phyloP scores from a whole-genome alignment of 1,284 basidiomycete genomes.

The Cutaneotrichosporon mucoides region DNA sequence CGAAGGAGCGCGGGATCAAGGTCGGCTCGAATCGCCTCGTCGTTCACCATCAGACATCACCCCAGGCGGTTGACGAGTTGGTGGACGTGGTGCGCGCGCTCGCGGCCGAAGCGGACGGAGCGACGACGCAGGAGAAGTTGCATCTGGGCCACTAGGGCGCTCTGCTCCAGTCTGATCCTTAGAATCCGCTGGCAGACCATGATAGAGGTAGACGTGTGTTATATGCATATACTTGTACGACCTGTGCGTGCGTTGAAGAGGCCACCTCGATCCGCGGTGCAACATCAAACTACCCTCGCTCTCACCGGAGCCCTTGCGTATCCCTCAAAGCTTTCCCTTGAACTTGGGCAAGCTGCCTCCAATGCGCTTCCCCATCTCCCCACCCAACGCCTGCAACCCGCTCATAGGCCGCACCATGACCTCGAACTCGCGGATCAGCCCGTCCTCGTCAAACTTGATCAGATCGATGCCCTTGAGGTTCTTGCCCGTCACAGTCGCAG shows the following conservation, averaged over 20 bases:
- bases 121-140: not conserved
- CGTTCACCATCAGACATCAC: conserved; percentile 79
- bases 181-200: too few relatives aligned
- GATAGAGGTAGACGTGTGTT: too few relatives aligned
- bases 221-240: too few relatives aligned
- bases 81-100: conserved; percentile 15
- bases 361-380: conserved; percentile 12
- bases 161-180: too few relatives aligned
- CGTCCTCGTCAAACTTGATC: conserved; percentile 14
- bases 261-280: too few relatives aligned
- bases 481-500: conserved; percentile 11
- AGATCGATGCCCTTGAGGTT: conserved; percentile 21
- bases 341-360: conserved; percentile 10
- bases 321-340: conserved; percentile 12
- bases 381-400: conserved; percentile 15
- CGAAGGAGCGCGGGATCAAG: conserved; percentile 62
- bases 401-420: conserved; percentile 18
- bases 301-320: too few relatives aligned
- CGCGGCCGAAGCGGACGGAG: not conserved
- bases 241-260: too few relatives aligned
- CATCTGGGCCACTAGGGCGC: not conserved
- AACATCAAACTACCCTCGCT: too few relatives aligned
- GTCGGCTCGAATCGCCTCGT: conserved; percentile 63
- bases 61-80: conserved; percentile 58
- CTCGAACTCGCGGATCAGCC: conserved; percentile 18